Conservation (phyloP, 495 filamentous ascomycete genomes). For the Hyaloscypha variabilis region DNA sequence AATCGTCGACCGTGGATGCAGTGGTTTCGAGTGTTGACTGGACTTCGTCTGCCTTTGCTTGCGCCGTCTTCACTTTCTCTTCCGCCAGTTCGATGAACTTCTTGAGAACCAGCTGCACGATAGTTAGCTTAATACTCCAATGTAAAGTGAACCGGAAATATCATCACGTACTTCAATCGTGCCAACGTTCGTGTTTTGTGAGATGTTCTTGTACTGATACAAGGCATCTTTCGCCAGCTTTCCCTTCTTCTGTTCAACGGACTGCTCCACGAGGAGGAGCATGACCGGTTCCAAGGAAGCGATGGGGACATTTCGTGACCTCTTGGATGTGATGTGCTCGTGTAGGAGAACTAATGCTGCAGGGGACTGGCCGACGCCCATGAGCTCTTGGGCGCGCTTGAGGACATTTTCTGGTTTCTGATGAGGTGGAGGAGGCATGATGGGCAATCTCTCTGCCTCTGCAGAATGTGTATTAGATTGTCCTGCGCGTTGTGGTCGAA, state of each 20-base stretch:
- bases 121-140: slow-evolving; percentile 15
- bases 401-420: slow-evolving; percentile 99
- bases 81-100: slow-evolving; percentile 97
- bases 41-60: slow-evolving; percentile 93
- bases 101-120: slow-evolving; percentile 77
- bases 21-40: slow-evolving; percentile 81
- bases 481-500: background rate
- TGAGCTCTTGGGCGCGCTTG: slow-evolving; percentile 97
- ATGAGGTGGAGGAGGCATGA: slow-evolving; percentile 93
- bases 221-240: slow-evolving; percentile 98
- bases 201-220: slow-evolving; percentile 99
- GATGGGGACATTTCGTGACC: slow-evolving; percentile 96
- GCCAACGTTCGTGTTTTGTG: slow-evolving; percentile 96
- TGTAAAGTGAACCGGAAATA: background rate
- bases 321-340: slow-evolving; percentile 98
- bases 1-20: slow-evolving; percentile 80
- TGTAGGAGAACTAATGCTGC: slow-evolving; percentile 94
- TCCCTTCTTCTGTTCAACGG: slow-evolving; percentile 94
- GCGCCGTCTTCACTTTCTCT: slow-evolving; percentile 92
- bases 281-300: slow-evolving; percentile 96
- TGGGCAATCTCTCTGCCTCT: slow-evolving; percentile 43
- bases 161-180: slow-evolving; percentile 80
- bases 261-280: slow-evolving; percentile 95
- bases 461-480: background rate
- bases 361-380: slow-evolving; percentile 90